These are phyloP conservation scores for Blastocystis sp. DNA, from an alignment of 352 stramenopile species.

Conservation along the genomic window DNA sequence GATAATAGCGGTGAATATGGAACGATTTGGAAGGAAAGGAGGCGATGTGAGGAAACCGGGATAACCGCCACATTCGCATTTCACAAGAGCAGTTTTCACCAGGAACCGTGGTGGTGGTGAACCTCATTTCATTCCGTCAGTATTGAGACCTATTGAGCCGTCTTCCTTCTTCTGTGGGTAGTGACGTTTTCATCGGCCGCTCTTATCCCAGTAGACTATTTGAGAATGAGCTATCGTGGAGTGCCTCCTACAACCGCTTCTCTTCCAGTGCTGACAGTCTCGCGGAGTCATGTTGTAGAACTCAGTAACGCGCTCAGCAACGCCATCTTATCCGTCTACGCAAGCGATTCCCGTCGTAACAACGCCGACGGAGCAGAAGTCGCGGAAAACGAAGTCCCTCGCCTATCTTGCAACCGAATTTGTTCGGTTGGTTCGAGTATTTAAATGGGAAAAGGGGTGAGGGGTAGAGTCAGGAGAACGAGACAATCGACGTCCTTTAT, in stretches of 20 bases:
- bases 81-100: background rate
- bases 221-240: background rate
- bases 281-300: background rate
- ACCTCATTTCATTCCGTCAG: background rate
- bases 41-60: background rate
- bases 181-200: background rate
- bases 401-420: constrained; percentile 64
- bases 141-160: background rate
- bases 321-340: background rate
- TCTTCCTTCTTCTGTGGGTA: background rate
- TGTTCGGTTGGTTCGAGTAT: constrained; percentile 58
- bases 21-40: background rate
- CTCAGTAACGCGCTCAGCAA: background rate
- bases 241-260: background rate
- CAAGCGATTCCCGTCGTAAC: background rate
- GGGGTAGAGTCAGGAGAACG: constrained; percentile 65
- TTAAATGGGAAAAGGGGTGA: background rate
- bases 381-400: constrained; percentile 63
- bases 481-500: constrained; percentile 72
- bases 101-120: background rate
- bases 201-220: background rate
- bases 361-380: constrained; percentile 5
- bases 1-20: background rate
- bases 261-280: background rate
- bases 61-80: background rate